Evolutionary conservation across 352 stramenopile genomes (phyloP).

Genomic region (Pythium oligandrum): DNA sequence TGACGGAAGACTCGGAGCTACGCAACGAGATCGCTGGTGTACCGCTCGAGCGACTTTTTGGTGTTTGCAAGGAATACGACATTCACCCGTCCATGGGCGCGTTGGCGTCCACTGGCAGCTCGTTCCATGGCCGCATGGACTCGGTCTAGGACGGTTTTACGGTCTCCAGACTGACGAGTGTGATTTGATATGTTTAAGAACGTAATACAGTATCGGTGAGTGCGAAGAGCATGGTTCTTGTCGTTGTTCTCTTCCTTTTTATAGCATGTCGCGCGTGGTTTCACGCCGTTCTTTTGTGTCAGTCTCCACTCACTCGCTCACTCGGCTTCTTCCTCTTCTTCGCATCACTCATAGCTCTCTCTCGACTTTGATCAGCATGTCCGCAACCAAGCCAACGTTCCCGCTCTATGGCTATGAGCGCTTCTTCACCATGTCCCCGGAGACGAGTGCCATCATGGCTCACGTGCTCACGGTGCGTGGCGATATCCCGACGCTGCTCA

Average conservation of each 20-base stretch:
- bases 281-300: too few relatives aligned
- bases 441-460: conserved; percentile 34
- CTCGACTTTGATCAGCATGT: background rate
- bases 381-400: conserved; percentile 23
- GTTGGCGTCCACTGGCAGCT: too few relatives aligned
- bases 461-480: conserved; percentile 47
- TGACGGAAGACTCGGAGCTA: conserved; percentile 44
- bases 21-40: conserved; percentile 29
- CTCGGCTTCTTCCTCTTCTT: too few relatives aligned
- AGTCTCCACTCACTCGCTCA: background rate
- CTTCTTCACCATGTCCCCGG: conserved; percentile 58
- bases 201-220: too few relatives aligned
- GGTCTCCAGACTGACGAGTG: too few relatives aligned
- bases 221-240: too few relatives aligned
- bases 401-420: conserved; percentile 61
- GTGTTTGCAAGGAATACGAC: conserved; percentile 55
- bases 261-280: too few relatives aligned
- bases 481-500: conserved; percentile 28
- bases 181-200: too few relatives aligned
- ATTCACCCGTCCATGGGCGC: background rate
- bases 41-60: conserved; percentile 50
- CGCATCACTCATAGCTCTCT: background rate
- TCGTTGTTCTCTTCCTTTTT: background rate
- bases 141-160: too few relatives aligned
- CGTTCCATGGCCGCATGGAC: too few relatives aligned